These are phyloP conservation scores for Apophysomyces ossiformis DNA, from an alignment of 371 early-diverging fungal genomes.

Conservation along the genomic window DNA sequence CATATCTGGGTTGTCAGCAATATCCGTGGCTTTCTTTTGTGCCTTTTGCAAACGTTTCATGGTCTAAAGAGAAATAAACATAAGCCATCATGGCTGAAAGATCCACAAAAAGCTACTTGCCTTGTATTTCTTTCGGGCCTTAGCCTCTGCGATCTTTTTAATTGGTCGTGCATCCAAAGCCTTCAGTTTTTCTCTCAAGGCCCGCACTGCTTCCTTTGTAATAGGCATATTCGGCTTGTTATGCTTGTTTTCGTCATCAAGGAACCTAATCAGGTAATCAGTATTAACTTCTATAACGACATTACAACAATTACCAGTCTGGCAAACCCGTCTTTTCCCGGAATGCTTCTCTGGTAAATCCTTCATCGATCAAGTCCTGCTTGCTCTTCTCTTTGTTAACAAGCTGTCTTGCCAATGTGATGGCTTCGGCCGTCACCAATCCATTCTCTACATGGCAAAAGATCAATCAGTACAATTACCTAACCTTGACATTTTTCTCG, in stretches of 20 bases:
- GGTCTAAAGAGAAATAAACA: conserved; percentile 25
- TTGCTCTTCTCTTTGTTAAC: conserved; percentile 77
- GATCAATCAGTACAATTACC: neutral
- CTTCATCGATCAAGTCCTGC: conserved; percentile 83
- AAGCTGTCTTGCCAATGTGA: conserved; percentile 87
- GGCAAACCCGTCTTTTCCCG: conserved; percentile 88
- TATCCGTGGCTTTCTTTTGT: conserved; percentile 86
- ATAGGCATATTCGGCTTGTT: conserved; percentile 89
- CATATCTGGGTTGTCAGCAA: conserved; percentile 88
- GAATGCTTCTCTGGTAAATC: conserved; percentile 89
- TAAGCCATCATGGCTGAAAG: conserved; percentile 7
- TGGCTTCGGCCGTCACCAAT: conserved; percentile 83
- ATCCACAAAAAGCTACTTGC: conserved; percentile 24
- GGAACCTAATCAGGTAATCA: conserved; percentile 55
- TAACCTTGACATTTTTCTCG: neutral
- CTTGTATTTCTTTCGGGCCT: conserved; percentile 92
- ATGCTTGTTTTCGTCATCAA: conserved; percentile 89
- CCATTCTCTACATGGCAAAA: conserved; percentile 41
- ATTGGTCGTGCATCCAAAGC: conserved; percentile 95
- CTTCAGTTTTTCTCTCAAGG: conserved; percentile 78
- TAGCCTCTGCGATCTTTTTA: conserved; percentile 98
- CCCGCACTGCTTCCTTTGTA: conserved; percentile 93
- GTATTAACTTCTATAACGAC: neutral
- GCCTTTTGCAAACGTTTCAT: conserved; percentile 78
- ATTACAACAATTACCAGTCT: conserved; percentile 61